A percentile compares a stretch with the other conserved stretches of the same genome.
Evolutionary conservation across 192 early-diverging fungal species (phyloP).

Genomic region (Radiomyces spectabilis): DNA sequence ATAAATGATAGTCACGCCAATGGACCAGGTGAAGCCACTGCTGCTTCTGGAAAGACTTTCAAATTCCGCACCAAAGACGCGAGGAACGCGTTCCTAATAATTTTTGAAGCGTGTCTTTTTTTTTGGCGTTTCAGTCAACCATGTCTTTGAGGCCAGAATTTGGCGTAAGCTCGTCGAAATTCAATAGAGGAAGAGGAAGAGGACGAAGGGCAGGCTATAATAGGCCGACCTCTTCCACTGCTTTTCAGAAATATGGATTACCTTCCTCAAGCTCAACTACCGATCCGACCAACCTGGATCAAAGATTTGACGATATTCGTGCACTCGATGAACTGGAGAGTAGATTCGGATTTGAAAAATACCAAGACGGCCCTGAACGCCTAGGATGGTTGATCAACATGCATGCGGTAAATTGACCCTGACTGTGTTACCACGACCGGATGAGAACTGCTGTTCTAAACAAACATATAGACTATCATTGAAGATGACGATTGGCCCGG

Average conservation of each 20-base stretch:
- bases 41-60: too few relatives aligned
- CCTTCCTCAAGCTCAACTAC: not conserved
- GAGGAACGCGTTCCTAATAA: constrained; percentile 1
- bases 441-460: not conserved
- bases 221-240: not conserved
- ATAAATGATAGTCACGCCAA: too few relatives aligned
- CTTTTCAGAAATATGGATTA: constrained; percentile 11
- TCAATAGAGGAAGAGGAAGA: not conserved
- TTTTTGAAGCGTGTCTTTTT: not conserved
- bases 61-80: too few relatives aligned
- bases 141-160: not conserved
- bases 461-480: constrained; percentile 48
- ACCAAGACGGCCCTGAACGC: constrained; percentile 62
- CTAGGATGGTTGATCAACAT: constrained; percentile 97
- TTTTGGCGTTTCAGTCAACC: not conserved
- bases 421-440: not conserved
- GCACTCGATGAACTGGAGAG: constrained; percentile 44
- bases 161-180: not conserved
- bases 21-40: too few relatives aligned
- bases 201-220: not conserved
- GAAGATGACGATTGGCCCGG: constrained; percentile 53
- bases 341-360: constrained; percentile 57
- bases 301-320: constrained; percentile 30
- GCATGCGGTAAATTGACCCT: constrained; percentile 74
- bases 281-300: constrained; percentile 23